Evolutionary conservation across 495 filamentous ascomycete species (phyloP), one percentile per base, ranked within the genome.

Genomic region (Aspergillus egyptiacus): DNA sequence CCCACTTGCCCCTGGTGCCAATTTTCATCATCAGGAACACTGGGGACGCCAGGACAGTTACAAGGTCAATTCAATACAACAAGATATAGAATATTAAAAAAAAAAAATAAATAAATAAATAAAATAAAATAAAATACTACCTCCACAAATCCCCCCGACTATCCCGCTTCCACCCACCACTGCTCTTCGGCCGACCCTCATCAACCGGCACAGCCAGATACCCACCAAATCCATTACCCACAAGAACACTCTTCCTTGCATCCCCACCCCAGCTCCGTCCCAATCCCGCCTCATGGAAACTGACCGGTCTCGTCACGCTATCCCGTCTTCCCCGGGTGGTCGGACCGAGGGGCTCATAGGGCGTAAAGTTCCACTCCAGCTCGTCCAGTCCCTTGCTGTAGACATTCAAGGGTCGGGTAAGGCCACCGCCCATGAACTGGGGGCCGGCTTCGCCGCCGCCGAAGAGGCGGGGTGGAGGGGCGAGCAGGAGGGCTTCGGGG

Each of bases 311-410:
- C 2, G 75, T 80, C 5, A 63, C 64, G 32, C 69, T 48, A 25
- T 62, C 65, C 2, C 60, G 59, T 5, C 62, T 66, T 11, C 62
- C 64, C 13, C 59, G 41, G 0, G 60, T 62, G 4, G 66, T 48
- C 4, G 70, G 61, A 0, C 41, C 41, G 0, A 44, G 28, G 2
- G 79, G 80, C 5, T 74, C 67, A 51, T 83, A 73, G 6, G 74
- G 68, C 0, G 81, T 84, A 60, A 90, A 85, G 53, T 86, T 85
- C 90, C 90, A 96, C 54, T 91, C 87, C 17, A 88, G 70, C 56
- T 90, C 88, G 51, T 90, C 83, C 15, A 89, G 74, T 20, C 87
- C 85, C 67, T 95, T 96, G 62, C 80, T 88, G 64, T 90, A 95
- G 20, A 96, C 80, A 56, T 86, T 80, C 22, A 96, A 75, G 6